Percentiles rank a stretch among this genome's conserved stretches.
phyloP scores from a whole-genome alignment of 768 basidiomycete species.

The Baorangia bicolor region DNA sequence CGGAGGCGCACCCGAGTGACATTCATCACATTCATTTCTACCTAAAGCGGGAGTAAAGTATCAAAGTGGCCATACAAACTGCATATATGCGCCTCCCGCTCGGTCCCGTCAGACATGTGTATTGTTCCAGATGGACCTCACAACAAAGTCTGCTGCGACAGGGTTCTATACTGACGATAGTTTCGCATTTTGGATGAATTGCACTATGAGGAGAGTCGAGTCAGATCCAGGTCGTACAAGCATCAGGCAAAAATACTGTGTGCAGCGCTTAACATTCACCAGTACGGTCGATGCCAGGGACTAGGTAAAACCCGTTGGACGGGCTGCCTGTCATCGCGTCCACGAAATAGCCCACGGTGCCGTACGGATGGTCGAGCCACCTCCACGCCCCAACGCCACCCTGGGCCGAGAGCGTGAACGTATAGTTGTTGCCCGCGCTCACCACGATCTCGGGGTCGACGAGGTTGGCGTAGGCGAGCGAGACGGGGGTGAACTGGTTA shows the following conservation, averaged over 20 bases:
- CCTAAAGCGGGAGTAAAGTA: too few species aligned
- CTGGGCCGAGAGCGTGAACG: conserved; percentile 51
- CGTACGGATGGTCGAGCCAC: conserved; percentile 58
- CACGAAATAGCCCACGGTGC: conserved; percentile 53
- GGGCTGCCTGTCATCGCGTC: conserved; percentile 42
- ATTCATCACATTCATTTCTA: too few species aligned
- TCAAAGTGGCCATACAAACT: too few species aligned
- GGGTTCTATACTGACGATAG: conserved; percentile 41
- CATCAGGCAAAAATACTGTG: background rate
- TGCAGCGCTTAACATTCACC: conserved; percentile 32
- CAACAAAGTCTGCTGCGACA: conserved; percentile 44
- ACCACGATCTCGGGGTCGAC: conserved; percentile 50
- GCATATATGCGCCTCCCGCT: background rate
- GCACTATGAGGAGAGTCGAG: conserved; percentile 27
- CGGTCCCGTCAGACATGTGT: conserved; percentile 33
- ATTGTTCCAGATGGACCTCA: conserved; percentile 55
- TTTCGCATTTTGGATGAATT: conserved; percentile 38
- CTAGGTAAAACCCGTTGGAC: conserved; percentile 53
- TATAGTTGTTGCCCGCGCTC: conserved; percentile 32
- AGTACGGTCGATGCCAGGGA: conserved; percentile 54
- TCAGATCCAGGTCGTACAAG: background rate
- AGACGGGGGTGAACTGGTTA: conserved; percentile 52
- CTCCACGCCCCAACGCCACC: conserved; percentile 58
- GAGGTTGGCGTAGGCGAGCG: too few species aligned
- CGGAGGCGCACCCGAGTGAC: too few species aligned